Base-by-base conservation (phyloP, 208 protist species). In the Polymyxa betae region DNA sequence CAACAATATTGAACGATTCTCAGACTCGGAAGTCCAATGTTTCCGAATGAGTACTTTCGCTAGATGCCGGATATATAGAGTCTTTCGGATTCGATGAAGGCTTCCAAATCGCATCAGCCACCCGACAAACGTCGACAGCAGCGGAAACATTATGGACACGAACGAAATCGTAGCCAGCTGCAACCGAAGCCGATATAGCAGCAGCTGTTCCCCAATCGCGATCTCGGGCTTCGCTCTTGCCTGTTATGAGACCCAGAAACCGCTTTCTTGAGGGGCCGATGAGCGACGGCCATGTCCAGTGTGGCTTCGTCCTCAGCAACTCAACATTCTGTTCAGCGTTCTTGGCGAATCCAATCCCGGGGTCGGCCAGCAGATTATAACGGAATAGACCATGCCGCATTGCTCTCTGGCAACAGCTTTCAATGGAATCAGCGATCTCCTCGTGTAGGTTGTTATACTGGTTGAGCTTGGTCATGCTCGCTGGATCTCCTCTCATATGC, bases 141-240 rank as follows among this genome's bases (percentile, higher is more conserved):
- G 72, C 72, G 40, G 72, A 12, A n/a, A 82, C 72, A n/a, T 82
- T 82, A 35, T 82, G 72, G 72, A 82, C 72, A 5, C 72, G 72
- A 45, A 82, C 72, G 35, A 82, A 20, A 43, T 82, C 72, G n/a
- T 45, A 82, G n/a, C 72, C 72, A 43, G 35, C 40, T 5, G 72
- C 72, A 35, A 82, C 35, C 35, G 72, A 35, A 20, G 72, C 72
- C 10, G 72, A 5, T n/a, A 82, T 38, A 5, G 72, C 40, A 5
- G 72, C 72, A 5, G 72, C 72, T n/a, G 72, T 82, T 82, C 35
- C 72, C 5, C 5, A 82, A 43, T 82, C 72, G n/a, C 72, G 72
- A 43, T 82, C 72, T 24, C 49, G 49, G 72, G 72, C 16, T 5
- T 35, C n/a, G 5, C 5, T 38, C 35, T 43, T 35, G n/a, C 72